These are phyloP conservation scores for Rhizophagus sp. DNA, from an alignment of 192 early-diverging fungal genomes.

Conservation along the genomic window DNA sequence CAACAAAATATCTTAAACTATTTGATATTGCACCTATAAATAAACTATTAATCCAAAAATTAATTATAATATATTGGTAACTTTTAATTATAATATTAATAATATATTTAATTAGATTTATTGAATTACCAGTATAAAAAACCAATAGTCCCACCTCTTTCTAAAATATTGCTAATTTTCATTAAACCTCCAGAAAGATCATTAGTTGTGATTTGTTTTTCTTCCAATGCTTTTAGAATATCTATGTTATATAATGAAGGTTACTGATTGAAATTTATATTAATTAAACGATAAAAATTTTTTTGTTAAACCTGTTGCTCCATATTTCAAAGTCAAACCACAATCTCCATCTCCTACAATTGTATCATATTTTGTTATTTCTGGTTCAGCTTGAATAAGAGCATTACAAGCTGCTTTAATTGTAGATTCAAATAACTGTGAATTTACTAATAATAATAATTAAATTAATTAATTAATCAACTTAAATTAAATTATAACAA, in stretches of 20 bases:
- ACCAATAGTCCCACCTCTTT: slow-evolving; percentile 83
- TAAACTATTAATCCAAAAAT: slow-evolving; percentile 54
- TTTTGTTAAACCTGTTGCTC: slow-evolving; percentile 48
- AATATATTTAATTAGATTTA: neutral
- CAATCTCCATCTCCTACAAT: slow-evolving; percentile 86
- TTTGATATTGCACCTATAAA: neutral
- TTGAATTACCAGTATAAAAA: slow-evolving; percentile 71
- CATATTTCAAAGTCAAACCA: slow-evolving; percentile 67
- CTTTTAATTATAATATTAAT: neutral
- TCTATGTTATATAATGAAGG: slow-evolving; percentile 30
- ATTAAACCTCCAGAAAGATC: slow-evolving; percentile 57
- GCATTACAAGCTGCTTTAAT: slow-evolving; percentile 42
- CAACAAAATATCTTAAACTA: neutral
- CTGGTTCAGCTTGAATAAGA: slow-evolving; percentile 55
- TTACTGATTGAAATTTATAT: slow-evolving; percentile 22
- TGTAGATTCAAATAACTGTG: slow-evolving; percentile 27
- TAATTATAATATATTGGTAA: neutral
- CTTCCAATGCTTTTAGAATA: slow-evolving; percentile 50
- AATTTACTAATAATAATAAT: neutral
- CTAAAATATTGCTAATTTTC: slow-evolving; percentile 65
- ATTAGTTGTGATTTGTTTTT: slow-evolving; percentile 38
- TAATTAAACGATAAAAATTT: neutral
- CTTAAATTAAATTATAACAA: neutral
- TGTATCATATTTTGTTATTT: slow-evolving; percentile 70
- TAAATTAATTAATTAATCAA: neutral